These are phyloP conservation scores for Aureobasidium mangrovei DNA, from an alignment of 2,329 filamentous ascomycete genomes.

Conservation along the genomic window DNA sequence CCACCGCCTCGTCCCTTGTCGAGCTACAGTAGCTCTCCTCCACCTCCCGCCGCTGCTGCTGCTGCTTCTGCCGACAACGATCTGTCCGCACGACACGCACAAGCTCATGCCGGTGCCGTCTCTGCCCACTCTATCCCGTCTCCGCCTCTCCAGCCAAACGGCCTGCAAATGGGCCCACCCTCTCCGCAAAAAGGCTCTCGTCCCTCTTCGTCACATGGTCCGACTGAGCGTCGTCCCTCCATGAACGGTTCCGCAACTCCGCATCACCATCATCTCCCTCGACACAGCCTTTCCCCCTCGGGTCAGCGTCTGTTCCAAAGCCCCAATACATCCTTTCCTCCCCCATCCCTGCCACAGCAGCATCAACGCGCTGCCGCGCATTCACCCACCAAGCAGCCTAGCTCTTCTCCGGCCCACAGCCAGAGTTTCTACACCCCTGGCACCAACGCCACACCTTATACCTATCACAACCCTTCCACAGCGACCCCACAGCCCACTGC, in stretches of 20 bases:
- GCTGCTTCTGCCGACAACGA: conserved; percentile 18
- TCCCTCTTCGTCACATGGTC: conserved; percentile 8
- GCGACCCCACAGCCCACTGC: conserved; percentile 15
- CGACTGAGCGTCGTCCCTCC: conserved; percentile 13
- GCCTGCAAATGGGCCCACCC: conserved; percentile 17
- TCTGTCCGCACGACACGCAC: conserved; percentile 22
- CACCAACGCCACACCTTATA: conserved; percentile 2
- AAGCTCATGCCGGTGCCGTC: conserved; percentile 27
- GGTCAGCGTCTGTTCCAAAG: conserved; percentile 19
- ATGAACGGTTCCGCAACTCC: conserved; percentile 22
- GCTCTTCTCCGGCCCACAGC: conserved; percentile 20
- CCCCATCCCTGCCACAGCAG: conserved; percentile 17
- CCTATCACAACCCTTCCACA: not conserved
- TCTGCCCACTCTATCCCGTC: conserved; percentile 17
- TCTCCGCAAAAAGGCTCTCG: conserved; percentile 17
- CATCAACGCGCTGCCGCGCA: conserved; percentile 17
- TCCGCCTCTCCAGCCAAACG: conserved; percentile 15
- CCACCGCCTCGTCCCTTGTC: conserved; percentile 19
- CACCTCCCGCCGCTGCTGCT: conserved; percentile 11
- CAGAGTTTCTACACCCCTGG: conserved; percentile 2
- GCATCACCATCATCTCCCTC: conserved; percentile 16
- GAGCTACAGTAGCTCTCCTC: conserved; percentile 18
- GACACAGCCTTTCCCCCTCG: conserved; percentile 12
- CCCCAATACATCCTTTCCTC: conserved; percentile 24
- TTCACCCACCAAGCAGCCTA: conserved; percentile 24